A percentile compares a stretch with the other conserved stretches of the same genome.
Conservation (phyloP, 352 stramenopile genomes). For the Plasmopara viticola region DNA sequence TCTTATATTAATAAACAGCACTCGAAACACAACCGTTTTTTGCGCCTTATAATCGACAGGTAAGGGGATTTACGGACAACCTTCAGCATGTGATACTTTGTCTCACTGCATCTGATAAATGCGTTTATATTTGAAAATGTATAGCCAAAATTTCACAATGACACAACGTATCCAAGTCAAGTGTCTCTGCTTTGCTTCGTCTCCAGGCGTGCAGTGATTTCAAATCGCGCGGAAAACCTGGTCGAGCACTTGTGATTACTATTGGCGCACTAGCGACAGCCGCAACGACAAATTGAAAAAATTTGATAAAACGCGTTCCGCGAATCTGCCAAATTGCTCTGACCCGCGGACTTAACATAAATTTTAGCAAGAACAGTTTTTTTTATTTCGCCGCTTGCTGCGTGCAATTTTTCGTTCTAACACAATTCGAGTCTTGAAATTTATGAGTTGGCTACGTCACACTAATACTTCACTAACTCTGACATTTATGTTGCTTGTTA, state of each 20-base stretch:
- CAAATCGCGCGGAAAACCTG: constrained; percentile 12
- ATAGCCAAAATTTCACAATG: constrained; percentile 6
- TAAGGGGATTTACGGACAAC: too few relatives aligned
- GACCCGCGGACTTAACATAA: neutral
- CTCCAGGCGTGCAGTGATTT: constrained; percentile 20
- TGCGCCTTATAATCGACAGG: too few relatives aligned
- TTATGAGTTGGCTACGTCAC: constrained; percentile 12
- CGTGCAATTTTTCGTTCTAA: too few relatives aligned
- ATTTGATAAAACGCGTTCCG: constrained; percentile 10
- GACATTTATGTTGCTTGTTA: neutral
- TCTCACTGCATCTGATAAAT: neutral
- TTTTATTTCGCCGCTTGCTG: constrained; percentile 1
- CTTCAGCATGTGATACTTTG: neutral
- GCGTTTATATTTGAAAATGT: neutral
- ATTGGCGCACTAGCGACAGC: constrained; percentile 1
- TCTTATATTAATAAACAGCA: neutral
- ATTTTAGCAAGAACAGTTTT: neutral
- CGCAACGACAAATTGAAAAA: constrained; percentile 6
- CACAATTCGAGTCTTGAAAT: neutral
- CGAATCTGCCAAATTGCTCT: constrained; percentile 17
- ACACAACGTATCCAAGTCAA: constrained; percentile 13
- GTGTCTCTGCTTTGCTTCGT: constrained; percentile 19
- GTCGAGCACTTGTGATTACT: constrained; percentile 7
- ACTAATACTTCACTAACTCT: too few relatives aligned
- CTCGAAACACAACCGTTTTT: neutral